phyloP scores from a whole-genome alignment of 805 yeast species.

The Wickerhamomyces chambardii region DNA sequence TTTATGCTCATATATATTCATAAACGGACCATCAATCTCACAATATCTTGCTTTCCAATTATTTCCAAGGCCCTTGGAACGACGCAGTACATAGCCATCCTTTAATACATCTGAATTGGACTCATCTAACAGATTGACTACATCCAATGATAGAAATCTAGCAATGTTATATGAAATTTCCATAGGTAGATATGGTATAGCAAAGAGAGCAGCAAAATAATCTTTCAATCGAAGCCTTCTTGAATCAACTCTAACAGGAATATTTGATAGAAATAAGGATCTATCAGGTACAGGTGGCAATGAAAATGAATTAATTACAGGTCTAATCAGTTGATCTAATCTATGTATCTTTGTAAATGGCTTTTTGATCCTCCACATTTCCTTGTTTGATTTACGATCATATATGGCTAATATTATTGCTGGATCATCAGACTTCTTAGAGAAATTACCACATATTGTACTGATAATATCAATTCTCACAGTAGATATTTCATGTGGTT shows the following conservation, averaged over 20 bases:
- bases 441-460: slow-evolving; percentile 31
- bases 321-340: slow-evolving; percentile 53
- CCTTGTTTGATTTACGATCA: slow-evolving; percentile 52
- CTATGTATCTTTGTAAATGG: slow-evolving; percentile 47
- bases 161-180: slow-evolving; percentile 45
- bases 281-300: slow-evolving; percentile 62
- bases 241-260: slow-evolving; percentile 58
- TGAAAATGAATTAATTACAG: slow-evolving; percentile 34
- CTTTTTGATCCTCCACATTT: slow-evolving; percentile 71
- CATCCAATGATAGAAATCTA: slow-evolving; percentile 57
- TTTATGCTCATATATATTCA: slow-evolving; percentile 49
- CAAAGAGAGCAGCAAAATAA: slow-evolving; percentile 48
- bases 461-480: slow-evolving; percentile 39
- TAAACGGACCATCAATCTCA: slow-evolving; percentile 47
- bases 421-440: slow-evolving; percentile 46
- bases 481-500: slow-evolving; percentile 49
- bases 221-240: slow-evolving; percentile 47
- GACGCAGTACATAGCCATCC: slow-evolving; percentile 57
- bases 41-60: slow-evolving; percentile 68
- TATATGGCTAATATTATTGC: slow-evolving; percentile 50
- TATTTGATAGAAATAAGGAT: slow-evolving; percentile 41
- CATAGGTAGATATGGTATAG: slow-evolving; percentile 49
- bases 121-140: slow-evolving; percentile 50
- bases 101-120: slow-evolving; percentile 41
- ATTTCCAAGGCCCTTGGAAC: slow-evolving; percentile 54